phyloP scores from a whole-genome alignment of 768 basidiomycete genomes.

The Royoungia palumana region DNA sequence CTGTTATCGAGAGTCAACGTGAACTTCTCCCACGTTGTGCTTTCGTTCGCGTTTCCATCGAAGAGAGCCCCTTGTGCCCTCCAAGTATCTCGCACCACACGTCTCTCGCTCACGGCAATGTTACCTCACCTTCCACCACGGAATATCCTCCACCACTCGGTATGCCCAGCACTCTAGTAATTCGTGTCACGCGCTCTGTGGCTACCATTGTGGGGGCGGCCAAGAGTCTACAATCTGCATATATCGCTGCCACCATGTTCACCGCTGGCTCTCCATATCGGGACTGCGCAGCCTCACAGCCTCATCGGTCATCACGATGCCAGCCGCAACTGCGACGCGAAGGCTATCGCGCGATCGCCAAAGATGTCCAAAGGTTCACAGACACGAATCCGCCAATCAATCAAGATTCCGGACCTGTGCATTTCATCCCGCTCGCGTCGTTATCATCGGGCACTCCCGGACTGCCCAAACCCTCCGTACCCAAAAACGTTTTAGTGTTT shows the following conservation, averaged over 20 bases:
- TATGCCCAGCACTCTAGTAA: slow-evolving; percentile 14
- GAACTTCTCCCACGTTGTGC: slow-evolving; percentile 37
- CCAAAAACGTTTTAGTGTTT: slow-evolving; percentile 38
- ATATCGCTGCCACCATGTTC: slow-evolving; percentile 53
- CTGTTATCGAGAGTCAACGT: slow-evolving; percentile 26
- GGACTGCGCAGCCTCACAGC: slow-evolving; percentile 16
- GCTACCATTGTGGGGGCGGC: slow-evolving; percentile 49
- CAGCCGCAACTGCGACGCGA: slow-evolving; percentile 27
- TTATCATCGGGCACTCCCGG: slow-evolving; percentile 30
- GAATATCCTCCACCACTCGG: not conserved
- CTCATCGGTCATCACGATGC: slow-evolving; percentile 4
- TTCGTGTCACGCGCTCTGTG: slow-evolving; percentile 37
- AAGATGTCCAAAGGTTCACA: slow-evolving; percentile 45
- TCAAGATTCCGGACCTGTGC: slow-evolving; percentile 25
- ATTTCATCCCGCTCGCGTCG: slow-evolving; percentile 41
- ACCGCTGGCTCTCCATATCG: slow-evolving; percentile 33
- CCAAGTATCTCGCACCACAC: slow-evolving; percentile 1
- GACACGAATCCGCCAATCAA: slow-evolving; percentile 10
- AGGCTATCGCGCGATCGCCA: slow-evolving; percentile 42
- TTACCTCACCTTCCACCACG: slow-evolving; percentile 6
- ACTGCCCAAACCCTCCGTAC: slow-evolving; percentile 26
- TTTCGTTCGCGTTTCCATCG: slow-evolving; percentile 33
- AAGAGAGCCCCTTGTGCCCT: slow-evolving; percentile 37
- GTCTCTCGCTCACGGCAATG: slow-evolving; percentile 15
- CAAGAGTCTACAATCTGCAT: slow-evolving; percentile 54